These are phyloP conservation scores for Blastosporella zonata DNA, from an alignment of 1,284 basidiomycete genomes.

Conservation along the genomic window DNA sequence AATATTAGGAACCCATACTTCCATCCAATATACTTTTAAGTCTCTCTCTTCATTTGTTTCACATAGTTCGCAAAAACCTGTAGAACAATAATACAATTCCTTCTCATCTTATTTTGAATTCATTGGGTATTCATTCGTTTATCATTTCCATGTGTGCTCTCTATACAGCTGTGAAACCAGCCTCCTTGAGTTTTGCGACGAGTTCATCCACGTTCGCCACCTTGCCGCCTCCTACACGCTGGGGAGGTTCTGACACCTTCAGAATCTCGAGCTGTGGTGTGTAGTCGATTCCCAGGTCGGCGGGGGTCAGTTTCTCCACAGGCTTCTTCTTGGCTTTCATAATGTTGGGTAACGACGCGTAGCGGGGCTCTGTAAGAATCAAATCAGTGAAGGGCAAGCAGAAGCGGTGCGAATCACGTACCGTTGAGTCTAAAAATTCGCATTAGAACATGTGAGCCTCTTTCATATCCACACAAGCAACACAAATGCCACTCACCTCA, in stretches of 20 bases:
- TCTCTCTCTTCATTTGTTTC: too few relatives aligned
- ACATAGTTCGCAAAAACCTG: too few relatives aligned
- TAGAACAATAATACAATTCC: too few relatives aligned
- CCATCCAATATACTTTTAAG: too few relatives aligned
- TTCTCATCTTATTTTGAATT: too few relatives aligned
- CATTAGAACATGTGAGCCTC: background rate
- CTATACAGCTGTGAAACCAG: constrained; percentile 64
- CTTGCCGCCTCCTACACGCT: constrained; percentile 91
- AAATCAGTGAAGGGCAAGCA: background rate
- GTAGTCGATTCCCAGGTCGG: constrained; percentile 83
- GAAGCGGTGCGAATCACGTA: constrained; percentile 24
- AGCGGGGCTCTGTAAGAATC: constrained; percentile 73
- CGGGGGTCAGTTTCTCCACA: constrained; percentile 79
- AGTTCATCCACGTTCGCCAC: constrained; percentile 90
- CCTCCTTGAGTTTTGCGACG: constrained; percentile 87
- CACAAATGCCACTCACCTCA: constrained; percentile 58
- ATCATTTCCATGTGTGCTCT: too few relatives aligned
- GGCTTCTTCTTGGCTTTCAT: constrained; percentile 99
- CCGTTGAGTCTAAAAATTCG: constrained; percentile 51
- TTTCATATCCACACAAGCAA: background rate
- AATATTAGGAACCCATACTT: too few relatives aligned
- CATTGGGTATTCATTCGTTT: too few relatives aligned
- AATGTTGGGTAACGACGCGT: constrained; percentile 92
- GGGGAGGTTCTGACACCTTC: constrained; percentile 90
- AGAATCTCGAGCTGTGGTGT: constrained; percentile 83